Base-by-base conservation (phyloP, 2,329 filamentous ascomycete species). In the Reticulascus tulasneorum region DNA sequence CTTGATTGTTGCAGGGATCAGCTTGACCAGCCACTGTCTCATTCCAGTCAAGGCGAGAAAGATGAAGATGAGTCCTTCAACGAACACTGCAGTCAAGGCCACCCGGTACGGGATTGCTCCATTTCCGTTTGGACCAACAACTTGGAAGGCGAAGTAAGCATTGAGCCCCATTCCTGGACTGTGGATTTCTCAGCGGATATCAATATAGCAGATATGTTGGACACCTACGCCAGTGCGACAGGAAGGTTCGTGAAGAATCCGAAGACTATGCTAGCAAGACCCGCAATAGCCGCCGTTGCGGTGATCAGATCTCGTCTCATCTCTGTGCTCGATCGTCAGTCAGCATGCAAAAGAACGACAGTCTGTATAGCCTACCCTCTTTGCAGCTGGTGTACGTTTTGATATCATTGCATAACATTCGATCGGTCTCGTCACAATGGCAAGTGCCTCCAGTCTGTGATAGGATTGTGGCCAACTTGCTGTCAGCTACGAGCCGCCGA, bases 221-320 rank as follows among this genome's bases (percentile, higher is more conserved):
- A n/a, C 9, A 63, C 70, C 77, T 54, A 86, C 84, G 79, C 84
- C 23, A 87, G 62, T 7, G 80, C 82, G 36, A 88, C 83, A 0
- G 87, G 86, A 34, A 93, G 73, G 48, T 94, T 94, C 19, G 87
- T 88, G 35, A 90, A 70, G 15, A 91, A 71, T 4, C 88, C 87
- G 64, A 94, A 91, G 40, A 75, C 68, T 49, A 94, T 81, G 17
- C 82, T 84, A 1, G 84, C 75, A 40, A 93, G 67, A 7, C 86
- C 86, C 6, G 85, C 71, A 33, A 93, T 77, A 9, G 85, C 85
- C n/a, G 86, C 84, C 1, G 88, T 94, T 4, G 85, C 84, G 2
- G 87, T 94, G 38, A 93, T 80, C 13, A 93, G 66, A 56, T 94
- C 87, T 21, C 83, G 77, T 47, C 86, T 82, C 44, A 94, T 60